A percentile compares a stretch with the other conserved stretches of the same genome.
Evolutionary conservation across 305 asterid species (phyloP).

Genomic region (Ajuga reptans): DNA sequence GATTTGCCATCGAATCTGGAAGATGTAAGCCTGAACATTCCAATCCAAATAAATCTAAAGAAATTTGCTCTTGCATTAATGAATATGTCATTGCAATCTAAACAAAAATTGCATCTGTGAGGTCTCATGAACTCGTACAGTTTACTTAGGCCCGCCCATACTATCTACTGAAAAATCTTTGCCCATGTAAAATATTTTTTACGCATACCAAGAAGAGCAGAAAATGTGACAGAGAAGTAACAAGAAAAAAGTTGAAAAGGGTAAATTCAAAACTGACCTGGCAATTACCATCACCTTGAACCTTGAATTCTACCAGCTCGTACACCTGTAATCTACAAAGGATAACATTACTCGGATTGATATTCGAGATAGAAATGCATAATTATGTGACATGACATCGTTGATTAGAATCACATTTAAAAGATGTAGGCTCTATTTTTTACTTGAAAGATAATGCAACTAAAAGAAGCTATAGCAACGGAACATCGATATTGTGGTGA

Average conservation of each 20-base stretch:
- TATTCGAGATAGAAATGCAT: background rate
- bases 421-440: no score
- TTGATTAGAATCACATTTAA: background rate
- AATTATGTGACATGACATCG: background rate
- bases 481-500: conserved; percentile 3
- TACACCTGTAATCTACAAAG: conserved; percentile 67
- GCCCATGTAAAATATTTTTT: no score
- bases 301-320: conserved; percentile 77
- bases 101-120: background rate
- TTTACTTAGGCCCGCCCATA: background rate
- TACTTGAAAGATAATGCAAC: background rate
- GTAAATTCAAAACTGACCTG: conserved; percentile 45
- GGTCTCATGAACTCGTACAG: background rate
- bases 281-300: conserved; percentile 92
- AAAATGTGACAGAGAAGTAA: background rate
- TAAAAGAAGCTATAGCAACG: conserved; percentile 5
- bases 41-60: background rate
- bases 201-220: background rate
- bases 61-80: background rate
- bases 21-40: background rate
- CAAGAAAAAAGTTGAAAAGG: background rate
- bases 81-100: background rate
- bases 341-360: conserved; percentile 27
- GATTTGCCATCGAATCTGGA: background rate
- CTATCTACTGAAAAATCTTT: background rate